These are phyloP conservation scores for Deuterostichococcus epilithicus DNA, from an alignment of 139 green algal species.

Conservation along the genomic window DNA sequence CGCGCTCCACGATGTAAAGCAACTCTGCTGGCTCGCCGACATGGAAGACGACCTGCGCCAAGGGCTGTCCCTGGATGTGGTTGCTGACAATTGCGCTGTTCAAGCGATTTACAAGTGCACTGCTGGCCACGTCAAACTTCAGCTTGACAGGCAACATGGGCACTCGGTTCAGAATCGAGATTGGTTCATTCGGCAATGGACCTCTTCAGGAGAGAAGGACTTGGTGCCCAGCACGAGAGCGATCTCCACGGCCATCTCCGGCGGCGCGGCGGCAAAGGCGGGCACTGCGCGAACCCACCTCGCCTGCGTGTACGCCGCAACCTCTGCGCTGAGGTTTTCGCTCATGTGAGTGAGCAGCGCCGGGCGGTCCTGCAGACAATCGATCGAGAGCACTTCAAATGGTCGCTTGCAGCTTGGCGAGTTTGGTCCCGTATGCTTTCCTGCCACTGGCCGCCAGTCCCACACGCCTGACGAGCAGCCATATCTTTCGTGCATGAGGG, in stretches of 20 bases:
- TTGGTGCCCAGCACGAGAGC: conserved; percentile 7
- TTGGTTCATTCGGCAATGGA: neutral
- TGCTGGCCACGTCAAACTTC: neutral
- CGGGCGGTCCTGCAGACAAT: conserved; percentile 6
- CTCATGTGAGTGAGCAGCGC: neutral
- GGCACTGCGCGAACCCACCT: conserved; percentile 13
- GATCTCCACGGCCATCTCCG: conserved; percentile 14
- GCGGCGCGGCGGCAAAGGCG: neutral
- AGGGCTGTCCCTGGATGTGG: no score
- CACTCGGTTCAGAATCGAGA: no score
- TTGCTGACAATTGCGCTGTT: no score
- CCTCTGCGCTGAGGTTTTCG: conserved; percentile 3
- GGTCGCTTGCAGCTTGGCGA: no score
- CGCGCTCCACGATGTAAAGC: conserved; percentile 13
- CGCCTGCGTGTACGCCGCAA: conserved; percentile 12
- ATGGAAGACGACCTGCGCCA: conserved; percentile 6
- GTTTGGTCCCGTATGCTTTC: no score
- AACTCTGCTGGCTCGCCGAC: conserved; percentile 2
- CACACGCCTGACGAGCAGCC: neutral
- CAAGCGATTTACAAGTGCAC: neutral
- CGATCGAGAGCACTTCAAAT: neutral
- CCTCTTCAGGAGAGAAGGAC: conserved; percentile 15
- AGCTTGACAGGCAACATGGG: neutral
- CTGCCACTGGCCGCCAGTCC: no score
- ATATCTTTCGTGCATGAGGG: no score